phyloP scores from a whole-genome alignment of 495 filamentous ascomycete species.

The Penicillium malachiteum region DNA sequence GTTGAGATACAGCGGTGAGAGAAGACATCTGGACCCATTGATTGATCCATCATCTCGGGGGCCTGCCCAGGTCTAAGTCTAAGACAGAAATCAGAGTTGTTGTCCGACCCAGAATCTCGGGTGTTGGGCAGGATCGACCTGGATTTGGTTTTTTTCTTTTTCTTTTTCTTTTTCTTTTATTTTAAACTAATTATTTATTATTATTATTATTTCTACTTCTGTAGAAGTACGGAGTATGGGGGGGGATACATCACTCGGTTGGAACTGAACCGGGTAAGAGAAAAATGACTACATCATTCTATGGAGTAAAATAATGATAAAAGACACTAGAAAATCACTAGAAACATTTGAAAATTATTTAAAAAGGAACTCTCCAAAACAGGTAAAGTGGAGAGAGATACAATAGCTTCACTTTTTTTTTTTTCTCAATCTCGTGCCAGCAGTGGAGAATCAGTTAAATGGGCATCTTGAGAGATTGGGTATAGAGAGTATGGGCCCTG shows the following conservation, averaged over 20 bases:
- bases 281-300: too few species aligned
- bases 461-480: neutral
- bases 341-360: neutral
- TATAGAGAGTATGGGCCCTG: neutral
- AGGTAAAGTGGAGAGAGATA: neutral
- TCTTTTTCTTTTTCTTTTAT: neutral
- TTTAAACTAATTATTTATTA: neutral
- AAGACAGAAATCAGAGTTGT: conserved; percentile 20
- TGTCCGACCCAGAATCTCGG: conserved; percentile 27
- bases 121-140: conserved; percentile 27
- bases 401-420: neutral
- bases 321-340: neutral
- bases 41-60: conserved; percentile 26
- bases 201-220: too few species aligned
- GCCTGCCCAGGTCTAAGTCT: neutral
- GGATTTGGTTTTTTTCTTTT: neutral
- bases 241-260: too few species aligned
- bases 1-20: conserved; percentile 31
- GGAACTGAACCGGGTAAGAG: too few species aligned
- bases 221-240: too few species aligned
- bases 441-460: neutral
- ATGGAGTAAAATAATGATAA: too few species aligned
- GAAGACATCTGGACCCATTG: too few species aligned
- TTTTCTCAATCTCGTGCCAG: neutral
- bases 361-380: neutral